Percentiles rank a stretch among this genome's conserved stretches.
These are phyloP conservation scores for Psophocarpus tetragonolobus DNA, from an alignment of 306 rosid species.

Conservation along the genomic window DNA sequence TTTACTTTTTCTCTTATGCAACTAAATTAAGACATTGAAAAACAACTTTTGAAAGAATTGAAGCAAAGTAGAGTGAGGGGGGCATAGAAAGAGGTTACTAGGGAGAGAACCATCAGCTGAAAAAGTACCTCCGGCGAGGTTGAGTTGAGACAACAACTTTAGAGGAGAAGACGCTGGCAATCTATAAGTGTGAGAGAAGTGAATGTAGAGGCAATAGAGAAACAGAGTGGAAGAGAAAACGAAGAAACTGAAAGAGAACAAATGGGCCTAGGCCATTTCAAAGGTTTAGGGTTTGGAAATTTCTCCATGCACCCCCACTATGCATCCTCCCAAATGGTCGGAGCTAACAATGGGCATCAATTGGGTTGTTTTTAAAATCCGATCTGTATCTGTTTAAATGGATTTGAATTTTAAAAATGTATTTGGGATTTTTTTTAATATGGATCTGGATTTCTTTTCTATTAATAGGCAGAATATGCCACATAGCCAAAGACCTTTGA, in stretches of 20 bases:
- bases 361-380: too few species aligned
- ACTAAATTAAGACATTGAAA: background rate
- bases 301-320: too few species aligned
- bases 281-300: background rate
- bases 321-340: too few species aligned
- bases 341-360: too few species aligned
- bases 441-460: too few species aligned
- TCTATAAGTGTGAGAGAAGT: background rate
- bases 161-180: background rate
- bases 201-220: background rate
- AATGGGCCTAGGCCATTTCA: background rate
- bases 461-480: slow-evolving; percentile 12
- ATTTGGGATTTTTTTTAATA: too few species aligned
- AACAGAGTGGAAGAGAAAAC: background rate
- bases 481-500: slow-evolving; percentile 21
- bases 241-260: background rate
- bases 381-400: too few species aligned
- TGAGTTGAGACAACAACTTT: background rate
- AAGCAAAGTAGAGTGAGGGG: background rate
- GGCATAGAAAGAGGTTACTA: background rate
- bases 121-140: background rate
- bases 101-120: background rate
- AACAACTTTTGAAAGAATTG: background rate
- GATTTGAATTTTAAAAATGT: too few species aligned
- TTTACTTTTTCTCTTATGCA: background rate